These are phyloP conservation scores for Russula sp. DNA, from an alignment of 768 basidiomycete genomes.

Conservation along the genomic window DNA sequence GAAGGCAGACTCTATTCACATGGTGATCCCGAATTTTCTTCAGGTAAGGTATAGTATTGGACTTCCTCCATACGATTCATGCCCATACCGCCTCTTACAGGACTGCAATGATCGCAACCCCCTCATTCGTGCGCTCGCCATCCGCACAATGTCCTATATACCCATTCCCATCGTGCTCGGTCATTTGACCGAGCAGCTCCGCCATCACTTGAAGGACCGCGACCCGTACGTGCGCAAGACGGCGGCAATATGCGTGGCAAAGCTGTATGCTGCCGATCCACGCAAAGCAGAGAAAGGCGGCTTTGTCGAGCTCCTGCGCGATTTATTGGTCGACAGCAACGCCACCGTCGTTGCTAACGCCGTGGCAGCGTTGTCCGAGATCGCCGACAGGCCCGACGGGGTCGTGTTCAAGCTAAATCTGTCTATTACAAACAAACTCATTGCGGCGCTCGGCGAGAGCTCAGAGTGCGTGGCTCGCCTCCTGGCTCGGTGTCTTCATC, in stretches of 20 bases:
- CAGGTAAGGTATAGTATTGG: constrained; percentile 13
- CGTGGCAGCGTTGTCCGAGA: constrained; percentile 94
- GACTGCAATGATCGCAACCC: constrained; percentile 96
- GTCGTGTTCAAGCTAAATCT: constrained; percentile 89
- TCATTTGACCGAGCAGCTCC: constrained; percentile 79
- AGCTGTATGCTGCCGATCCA: constrained; percentile 85
- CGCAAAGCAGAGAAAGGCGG: constrained; percentile 81
- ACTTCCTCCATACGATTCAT: not conserved
- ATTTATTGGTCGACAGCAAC: constrained; percentile 88
- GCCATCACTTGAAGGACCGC: constrained; percentile 86
- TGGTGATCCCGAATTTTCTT: constrained; percentile 11
- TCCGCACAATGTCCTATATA: constrained; percentile 99
- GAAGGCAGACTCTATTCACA: constrained; percentile 86
- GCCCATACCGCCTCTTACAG: constrained; percentile 36
- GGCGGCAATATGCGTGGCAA: constrained; percentile 95
- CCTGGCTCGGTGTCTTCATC: not conserved
- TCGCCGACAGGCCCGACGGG: constrained; percentile 90
- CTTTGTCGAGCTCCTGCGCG: constrained; percentile 85
- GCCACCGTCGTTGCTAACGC: constrained; percentile 98
- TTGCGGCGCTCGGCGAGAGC: constrained; percentile 88
- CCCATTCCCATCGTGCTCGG: constrained; percentile 85
- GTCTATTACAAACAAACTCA: constrained; percentile 79
- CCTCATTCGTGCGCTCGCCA: constrained; percentile 91
- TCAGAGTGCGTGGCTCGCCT: constrained; percentile 69
- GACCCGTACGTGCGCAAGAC: constrained; percentile 99